These are phyloP conservation scores for Sanghuangporus baumii DNA, from an alignment of 1,284 basidiomycete species.

Conservation along the genomic window DNA sequence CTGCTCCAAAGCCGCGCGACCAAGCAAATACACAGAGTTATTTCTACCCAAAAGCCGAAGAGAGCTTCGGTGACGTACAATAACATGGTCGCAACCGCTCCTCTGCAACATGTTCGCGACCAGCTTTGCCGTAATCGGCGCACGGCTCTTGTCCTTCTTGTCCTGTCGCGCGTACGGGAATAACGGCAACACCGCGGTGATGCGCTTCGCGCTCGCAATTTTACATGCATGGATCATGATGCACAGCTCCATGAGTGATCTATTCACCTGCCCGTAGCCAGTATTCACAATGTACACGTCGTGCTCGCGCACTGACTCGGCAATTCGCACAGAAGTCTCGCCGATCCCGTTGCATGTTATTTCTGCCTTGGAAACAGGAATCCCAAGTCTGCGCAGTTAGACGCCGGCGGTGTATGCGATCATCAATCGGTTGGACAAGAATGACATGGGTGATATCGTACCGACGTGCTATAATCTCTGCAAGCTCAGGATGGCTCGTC, in stretches of 20 bases:
- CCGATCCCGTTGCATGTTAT: slow-evolving; percentile 88
- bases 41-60: background rate
- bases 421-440: slow-evolving; percentile 15
- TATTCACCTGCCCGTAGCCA: slow-evolving; percentile 82
- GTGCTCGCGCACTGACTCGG: slow-evolving; percentile 94
- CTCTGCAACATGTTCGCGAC: slow-evolving; percentile 99
- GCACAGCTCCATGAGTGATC: slow-evolving; percentile 91
- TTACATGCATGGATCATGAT: slow-evolving; percentile 99
- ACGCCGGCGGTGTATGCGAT: slow-evolving; percentile 11
- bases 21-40: background rate
- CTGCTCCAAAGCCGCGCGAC: slow-evolving; percentile 36
- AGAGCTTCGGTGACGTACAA: slow-evolving; percentile 58
- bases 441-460: slow-evolving; percentile 32
- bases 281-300: slow-evolving; percentile 99
- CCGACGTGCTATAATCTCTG: slow-evolving; percentile 91
- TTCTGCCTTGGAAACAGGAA: slow-evolving; percentile 80
- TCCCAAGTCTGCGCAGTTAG: slow-evolving; percentile 58
- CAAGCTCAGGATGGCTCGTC: slow-evolving; percentile 94
- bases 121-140: slow-evolving; percentile 97
- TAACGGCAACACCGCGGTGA: slow-evolving; percentile 93
- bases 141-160: slow-evolving; percentile 99
- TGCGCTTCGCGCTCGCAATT: slow-evolving; percentile 91
- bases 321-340: slow-evolving; percentile 88
- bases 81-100: slow-evolving; percentile 97
- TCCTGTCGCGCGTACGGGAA: slow-evolving; percentile 97